Conservation (phyloP, 2,329 filamentous ascomycete species). For the Thelonectria blattea region DNA sequence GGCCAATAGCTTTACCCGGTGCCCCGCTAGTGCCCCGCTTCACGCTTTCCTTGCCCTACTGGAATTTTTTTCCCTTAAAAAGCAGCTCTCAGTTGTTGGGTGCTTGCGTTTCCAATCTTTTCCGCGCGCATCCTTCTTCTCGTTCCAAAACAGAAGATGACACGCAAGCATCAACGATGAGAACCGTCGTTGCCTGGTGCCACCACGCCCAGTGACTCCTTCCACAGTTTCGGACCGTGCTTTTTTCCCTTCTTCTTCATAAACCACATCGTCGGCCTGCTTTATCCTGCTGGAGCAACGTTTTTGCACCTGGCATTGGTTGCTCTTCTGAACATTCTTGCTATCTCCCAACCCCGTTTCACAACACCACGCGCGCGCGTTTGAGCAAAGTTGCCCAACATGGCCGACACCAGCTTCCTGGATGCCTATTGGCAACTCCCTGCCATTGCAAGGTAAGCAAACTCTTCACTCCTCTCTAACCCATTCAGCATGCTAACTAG, state of each 20-base stretch:
- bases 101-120: slow-evolving; percentile 30
- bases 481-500: slow-evolving; percentile 27
- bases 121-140: slow-evolving; percentile 31
- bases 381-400: slow-evolving; percentile 43
- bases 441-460: slow-evolving; percentile 51
- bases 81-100: neutral
- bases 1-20: slow-evolving; percentile 24
- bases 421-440: slow-evolving; percentile 50
- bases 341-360: slow-evolving; percentile 13
- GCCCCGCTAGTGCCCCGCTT: slow-evolving; percentile 32
- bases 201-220: slow-evolving; percentile 29
- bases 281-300: slow-evolving; percentile 6
- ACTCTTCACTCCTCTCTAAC: neutral
- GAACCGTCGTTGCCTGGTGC: slow-evolving; percentile 38
- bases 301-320: slow-evolving; percentile 8
- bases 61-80: slow-evolving; percentile 29
- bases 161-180: slow-evolving; percentile 45
- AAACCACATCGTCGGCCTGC: slow-evolving; percentile 13
- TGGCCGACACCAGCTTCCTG: slow-evolving; percentile 39
- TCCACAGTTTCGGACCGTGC: slow-evolving; percentile 13
- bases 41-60: slow-evolving; percentile 32
- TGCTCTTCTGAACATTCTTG: slow-evolving; percentile 16
- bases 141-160: slow-evolving; percentile 39
- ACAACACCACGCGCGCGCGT: slow-evolving; percentile 17
- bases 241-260: slow-evolving; percentile 22